These are phyloP conservation scores for Scortechinia acanthostroma DNA, from an alignment of 2,329 filamentous ascomycete genomes.

Conservation along the genomic window DNA sequence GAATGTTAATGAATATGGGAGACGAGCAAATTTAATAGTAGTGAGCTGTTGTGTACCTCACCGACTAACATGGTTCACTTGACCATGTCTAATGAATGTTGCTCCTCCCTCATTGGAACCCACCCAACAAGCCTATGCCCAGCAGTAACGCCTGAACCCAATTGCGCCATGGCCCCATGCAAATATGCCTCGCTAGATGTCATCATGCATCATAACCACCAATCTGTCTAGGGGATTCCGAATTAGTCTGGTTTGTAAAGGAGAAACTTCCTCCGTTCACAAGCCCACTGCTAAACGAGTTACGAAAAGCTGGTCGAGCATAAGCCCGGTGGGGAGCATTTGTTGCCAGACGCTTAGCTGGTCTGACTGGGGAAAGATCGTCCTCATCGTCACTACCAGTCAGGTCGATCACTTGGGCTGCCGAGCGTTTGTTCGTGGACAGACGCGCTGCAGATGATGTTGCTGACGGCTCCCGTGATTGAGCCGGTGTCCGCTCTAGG, in stretches of 20 bases:
- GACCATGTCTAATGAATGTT: too few species aligned
- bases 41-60: too few species aligned
- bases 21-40: too few species aligned
- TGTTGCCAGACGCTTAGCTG: slow-evolving; percentile 5
- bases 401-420: slow-evolving; percentile 13
- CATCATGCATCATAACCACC: not conserved
- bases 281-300: not conserved
- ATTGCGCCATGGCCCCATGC: not conserved
- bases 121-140: too few species aligned
- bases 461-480: not conserved
- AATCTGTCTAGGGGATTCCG: not conserved
- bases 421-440: slow-evolving; percentile 10
- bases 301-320: too few species aligned
- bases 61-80: too few species aligned
- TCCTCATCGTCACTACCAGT: slow-evolving; percentile 14
- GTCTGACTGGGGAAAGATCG: slow-evolving; percentile 8
- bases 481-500: not conserved
- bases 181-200: not conserved
- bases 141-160: too few species aligned
- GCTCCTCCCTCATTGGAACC: too few species aligned
- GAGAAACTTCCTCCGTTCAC: not conserved
- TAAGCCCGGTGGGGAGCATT: not conserved
- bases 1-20: too few species aligned
- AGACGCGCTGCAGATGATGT: not conserved
- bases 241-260: not conserved